A percentile compares a stretch with the other conserved stretches of the same genome.
These are phyloP conservation scores for Zygoascus sp. DNA, from an alignment of 1,139 yeast genomes.

Conservation along the genomic window DNA sequence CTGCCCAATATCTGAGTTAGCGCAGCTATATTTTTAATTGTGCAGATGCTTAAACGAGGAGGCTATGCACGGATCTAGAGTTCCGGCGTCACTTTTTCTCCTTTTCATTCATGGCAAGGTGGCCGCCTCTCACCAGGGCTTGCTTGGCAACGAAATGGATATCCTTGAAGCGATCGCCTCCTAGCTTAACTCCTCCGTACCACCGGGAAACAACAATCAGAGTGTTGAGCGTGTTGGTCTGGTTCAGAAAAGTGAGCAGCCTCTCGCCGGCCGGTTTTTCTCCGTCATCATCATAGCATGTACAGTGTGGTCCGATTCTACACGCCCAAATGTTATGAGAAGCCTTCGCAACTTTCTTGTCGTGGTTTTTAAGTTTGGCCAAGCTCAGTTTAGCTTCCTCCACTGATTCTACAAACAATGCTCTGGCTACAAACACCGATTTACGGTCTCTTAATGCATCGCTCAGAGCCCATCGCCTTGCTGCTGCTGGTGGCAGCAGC, in stretches of 20 bases:
- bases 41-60: neutral
- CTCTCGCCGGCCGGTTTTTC: slow-evolving; percentile 95
- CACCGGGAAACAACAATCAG: slow-evolving; percentile 85
- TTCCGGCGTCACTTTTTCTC: neutral
- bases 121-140: slow-evolving; percentile 62
- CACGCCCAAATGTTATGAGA: slow-evolving; percentile 83
- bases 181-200: slow-evolving; percentile 89
- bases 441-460: slow-evolving; percentile 78
- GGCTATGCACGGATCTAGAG: neutral
- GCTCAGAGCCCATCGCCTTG: slow-evolving; percentile 69
- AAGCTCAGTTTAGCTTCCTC: slow-evolving; percentile 59
- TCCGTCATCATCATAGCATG: slow-evolving; percentile 95
- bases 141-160: slow-evolving; percentile 86
- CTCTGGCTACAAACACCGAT: slow-evolving; percentile 79
- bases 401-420: slow-evolving; percentile 54
- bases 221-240: slow-evolving; percentile 72
- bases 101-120: neutral
- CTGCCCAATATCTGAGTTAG: no score
- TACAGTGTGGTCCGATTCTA: slow-evolving; percentile 58
- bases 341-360: slow-evolving; percentile 62
- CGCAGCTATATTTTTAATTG: no score
- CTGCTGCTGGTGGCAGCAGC: no score
- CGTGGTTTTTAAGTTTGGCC: slow-evolving; percentile 48
- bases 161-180: slow-evolving; percentile 74
- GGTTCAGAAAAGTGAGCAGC: slow-evolving; percentile 60